Conservation (phyloP, 495 filamentous ascomycete species). For the Astrothelium macrocarpum region DNA sequence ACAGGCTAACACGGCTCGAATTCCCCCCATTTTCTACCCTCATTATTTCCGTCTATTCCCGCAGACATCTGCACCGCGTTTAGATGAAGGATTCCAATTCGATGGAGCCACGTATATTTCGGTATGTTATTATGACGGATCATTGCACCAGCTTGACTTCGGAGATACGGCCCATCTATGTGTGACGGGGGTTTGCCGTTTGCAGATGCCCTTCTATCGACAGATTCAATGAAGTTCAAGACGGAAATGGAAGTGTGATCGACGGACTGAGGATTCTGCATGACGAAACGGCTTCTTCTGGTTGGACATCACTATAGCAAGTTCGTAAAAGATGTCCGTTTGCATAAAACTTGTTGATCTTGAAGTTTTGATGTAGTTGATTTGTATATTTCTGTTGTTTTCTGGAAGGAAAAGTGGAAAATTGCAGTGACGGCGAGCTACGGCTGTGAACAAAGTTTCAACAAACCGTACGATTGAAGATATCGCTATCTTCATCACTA, state of each 20-base stretch:
- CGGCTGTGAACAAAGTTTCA: too few relatives aligned
- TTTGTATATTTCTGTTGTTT: too few relatives aligned
- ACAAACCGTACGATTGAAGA: too few relatives aligned
- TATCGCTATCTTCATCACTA: too few relatives aligned
- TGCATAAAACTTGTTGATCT: background rate
- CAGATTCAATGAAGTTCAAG: background rate
- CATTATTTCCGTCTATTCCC: constrained; percentile 5
- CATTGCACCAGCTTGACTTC: background rate
- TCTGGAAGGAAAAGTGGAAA: too few relatives aligned
- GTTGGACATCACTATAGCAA: background rate
- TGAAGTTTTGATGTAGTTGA: background rate
- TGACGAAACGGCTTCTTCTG: background rate
- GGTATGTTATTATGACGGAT: background rate
- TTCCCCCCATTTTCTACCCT: background rate
- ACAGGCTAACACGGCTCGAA: background rate
- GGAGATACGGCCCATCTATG: background rate
- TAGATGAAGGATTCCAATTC: background rate
- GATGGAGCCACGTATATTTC: background rate
- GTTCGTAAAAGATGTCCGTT: background rate
- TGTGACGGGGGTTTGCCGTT: background rate
- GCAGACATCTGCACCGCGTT: background rate
- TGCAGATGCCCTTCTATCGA: background rate
- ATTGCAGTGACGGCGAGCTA: too few relatives aligned
- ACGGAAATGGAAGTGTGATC: background rate
- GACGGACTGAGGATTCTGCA: background rate